A percentile compares a stretch with the other conserved stretches of the same genome.
Conservation (phyloP, 1,284 basidiomycete genomes). For the Pterulicium gracile region DNA sequence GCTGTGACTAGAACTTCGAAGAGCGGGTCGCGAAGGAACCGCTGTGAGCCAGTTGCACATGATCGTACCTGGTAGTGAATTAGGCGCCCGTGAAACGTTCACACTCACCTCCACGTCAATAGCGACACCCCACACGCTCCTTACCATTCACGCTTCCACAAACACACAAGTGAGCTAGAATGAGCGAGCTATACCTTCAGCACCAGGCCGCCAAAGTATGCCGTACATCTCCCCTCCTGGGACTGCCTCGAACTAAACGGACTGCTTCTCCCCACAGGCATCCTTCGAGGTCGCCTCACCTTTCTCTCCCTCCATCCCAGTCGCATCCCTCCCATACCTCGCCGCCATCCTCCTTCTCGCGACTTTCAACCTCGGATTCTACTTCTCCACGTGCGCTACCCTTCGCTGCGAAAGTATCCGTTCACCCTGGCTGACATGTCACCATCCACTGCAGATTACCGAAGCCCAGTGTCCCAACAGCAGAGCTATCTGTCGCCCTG, state of each 20-base stretch:
- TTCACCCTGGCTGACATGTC: constrained; percentile 11
- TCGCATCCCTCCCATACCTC: constrained; percentile 56
- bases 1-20: no score
- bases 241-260: background rate
- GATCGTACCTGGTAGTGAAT: no score
- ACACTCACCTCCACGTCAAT: background rate
- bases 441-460: constrained; percentile 41
- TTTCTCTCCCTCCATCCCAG: constrained; percentile 61
- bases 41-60: no score
- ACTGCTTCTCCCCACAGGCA: background rate
- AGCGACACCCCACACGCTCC: background rate
- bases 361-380: constrained; percentile 77
- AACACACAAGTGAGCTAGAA: constrained; percentile 18
- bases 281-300: constrained; percentile 25
- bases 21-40: no score
- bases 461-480: constrained; percentile 46
- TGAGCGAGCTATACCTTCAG: constrained; percentile 6
- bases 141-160: no score
- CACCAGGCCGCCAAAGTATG: constrained; percentile 27
- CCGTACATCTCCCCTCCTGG: constrained; percentile 32
- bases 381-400: constrained; percentile 73
- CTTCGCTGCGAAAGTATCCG: constrained; percentile 8
- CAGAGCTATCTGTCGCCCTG: constrained; percentile 56
- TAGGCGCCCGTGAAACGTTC: no score
- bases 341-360: constrained; percentile 61